Base-by-base conservation (phyloP, 208 protist genomes). In the Trypanosoma platydactyli region DNA sequence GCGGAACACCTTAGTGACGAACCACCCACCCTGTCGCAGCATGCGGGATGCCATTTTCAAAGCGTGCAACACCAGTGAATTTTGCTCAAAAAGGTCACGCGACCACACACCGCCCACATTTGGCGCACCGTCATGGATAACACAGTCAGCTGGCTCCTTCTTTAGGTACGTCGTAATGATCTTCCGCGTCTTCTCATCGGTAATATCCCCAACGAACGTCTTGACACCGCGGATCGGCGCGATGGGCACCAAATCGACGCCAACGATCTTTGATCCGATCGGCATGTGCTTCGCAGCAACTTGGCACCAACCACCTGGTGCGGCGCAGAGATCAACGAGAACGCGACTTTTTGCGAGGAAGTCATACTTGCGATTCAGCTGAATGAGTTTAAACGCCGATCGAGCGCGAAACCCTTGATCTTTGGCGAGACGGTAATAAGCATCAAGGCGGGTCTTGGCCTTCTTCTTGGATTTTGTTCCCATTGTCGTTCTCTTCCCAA, bases 1-100 rank as follows among this genome's bases (percentile, higher is more conserved):
- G 42, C 99, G 88, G 88, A 99, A 99, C 11, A 99, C 97, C 87
- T 99, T 99, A n/a, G 98, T 99, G 0, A 99, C 92, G 77, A 99
- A 99, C 81, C 81, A 95, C 44, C 97, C 97, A 30, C 83, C 85
- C 16, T 81, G 66, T 27, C 76, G 76, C 48, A 99, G 80, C 73
- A 99, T 97, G 59, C 98, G 80, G 45, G 88, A 94, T 13, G 98
- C 97, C 76, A 99, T 95, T 79, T 98, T 98, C 4, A 97, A 77
- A 22, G 98, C 88, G 29, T 92, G 70, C 13, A 99, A 84, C 45
- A 96, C 92, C 5, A 99, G 88, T 13, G 98, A 92, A 60, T 89
- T 92, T 79, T 99, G 98, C 55, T 88, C 88, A 82, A 97, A 99
- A n/a, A 99, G 90, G 89, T 99, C 99, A 57, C 98, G 89, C 16